Evolutionary conservation across 2,329 filamentous ascomycete genomes (phyloP), one percentile per base, ranked within the genome.

Genomic region (Colletotrichum falcatum): DNA sequence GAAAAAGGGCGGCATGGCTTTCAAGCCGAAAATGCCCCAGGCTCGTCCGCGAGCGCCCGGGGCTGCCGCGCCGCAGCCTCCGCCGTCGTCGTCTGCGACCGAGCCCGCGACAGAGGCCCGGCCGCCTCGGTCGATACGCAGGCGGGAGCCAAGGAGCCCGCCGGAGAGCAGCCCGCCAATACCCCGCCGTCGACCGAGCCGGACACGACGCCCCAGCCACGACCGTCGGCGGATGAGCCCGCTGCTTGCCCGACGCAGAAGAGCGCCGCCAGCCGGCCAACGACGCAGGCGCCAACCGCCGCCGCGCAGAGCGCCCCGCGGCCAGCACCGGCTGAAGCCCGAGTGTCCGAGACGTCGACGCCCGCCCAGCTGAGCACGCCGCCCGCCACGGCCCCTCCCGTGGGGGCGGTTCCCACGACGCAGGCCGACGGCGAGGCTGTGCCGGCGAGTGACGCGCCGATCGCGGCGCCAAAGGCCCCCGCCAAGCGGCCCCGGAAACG

Each of bases 11-110:
- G 85, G 85, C 74, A 82, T 85, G 68, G 85, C 85, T 82, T 93
- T 94, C 82, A 92, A 92, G 78, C 91, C 91, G 54, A 94, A 92
- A 82, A 88, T 88, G 73, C 88, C 88, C 39, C 79, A 81, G 42
- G 83, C 85, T 73, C 88, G 90, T 76, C 84, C 86, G 69, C 82
- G 85, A 66, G 77, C 79, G 72, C 83, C 84, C 73, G 81, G 83
- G 65, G 78, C 82, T 69, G 76, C 78, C 67, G 77, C 80, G 67
- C 77, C 76, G 66, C 77, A 78, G 58, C 75, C 83, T 53, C 79
- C 75, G 11, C 66, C 74, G 30, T 55, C 66, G 30, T 44, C 58
- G 63, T 53, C 56, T 51, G 51, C 61, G 16, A 51, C 68, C 18
- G 61, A 69, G 49, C 51, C 66, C 11, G 28, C 60, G 65, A 20